Evolutionary conservation across 1,284 basidiomycete genomes (phyloP), one percentile per base, ranked within the genome.

Genomic region (Cryptococcus floricola): DNA sequence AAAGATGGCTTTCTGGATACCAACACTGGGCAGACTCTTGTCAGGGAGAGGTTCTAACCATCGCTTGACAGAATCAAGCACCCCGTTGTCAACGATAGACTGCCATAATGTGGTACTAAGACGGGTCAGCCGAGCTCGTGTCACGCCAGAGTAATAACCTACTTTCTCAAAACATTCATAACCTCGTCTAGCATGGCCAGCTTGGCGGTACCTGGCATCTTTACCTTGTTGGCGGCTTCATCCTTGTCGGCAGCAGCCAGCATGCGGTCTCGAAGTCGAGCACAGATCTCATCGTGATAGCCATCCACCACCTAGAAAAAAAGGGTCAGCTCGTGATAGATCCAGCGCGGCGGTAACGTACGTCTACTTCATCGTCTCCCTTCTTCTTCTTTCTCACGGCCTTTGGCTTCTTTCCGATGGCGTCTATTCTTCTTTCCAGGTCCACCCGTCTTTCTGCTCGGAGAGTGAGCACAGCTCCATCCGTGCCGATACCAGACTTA

Each of bases 1-100:
- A 76, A 98, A 94, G 64, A 98, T 86, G 54, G 94, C 89, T 52
- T 87, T 86, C 73, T 98, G 95, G 68, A 98, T 97, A 74, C 95
- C 97, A 52, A 98, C 84, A 3, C 92, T 91, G 0, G 96, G 95
- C 5, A 99, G 83, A 2, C 91, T 94, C 50, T 84, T 84, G 78
- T 97, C 93, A 0, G 88, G 89, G 10, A 98, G 84, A 1, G 96
- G 95, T 69, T 98, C 95, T 4, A 99, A 85, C 92, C 93, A 99
- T 41, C 85, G 81, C 54, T 85, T 83, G 54, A 98, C 92, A 4
- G 88, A 92, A 67, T 93, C 90, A 28, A 99, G 82, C 38, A 98
- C 71, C 63, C 95, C 94, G 75, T 94, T 94, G 78, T 98, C 96
- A 58, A 94, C 84, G 68, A 98, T 96, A 3, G 92, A 90, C 67